These are phyloP conservation scores for Suhomyces terraborum DNA, from an alignment of 1,139 yeast genomes.

Conservation along the genomic window DNA sequence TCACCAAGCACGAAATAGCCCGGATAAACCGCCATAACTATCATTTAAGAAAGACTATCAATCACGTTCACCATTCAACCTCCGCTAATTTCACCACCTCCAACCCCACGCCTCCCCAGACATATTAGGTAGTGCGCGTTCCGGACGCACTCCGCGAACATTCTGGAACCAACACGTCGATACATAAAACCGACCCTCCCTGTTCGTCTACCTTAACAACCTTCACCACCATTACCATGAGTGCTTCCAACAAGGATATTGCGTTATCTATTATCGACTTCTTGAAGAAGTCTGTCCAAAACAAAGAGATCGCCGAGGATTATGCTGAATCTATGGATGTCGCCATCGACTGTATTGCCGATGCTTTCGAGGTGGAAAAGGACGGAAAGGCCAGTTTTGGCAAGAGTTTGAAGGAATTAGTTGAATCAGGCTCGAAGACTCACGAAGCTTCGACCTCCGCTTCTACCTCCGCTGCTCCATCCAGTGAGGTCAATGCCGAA, in stretches of 20 bases:
- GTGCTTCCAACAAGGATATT: conserved; percentile 58
- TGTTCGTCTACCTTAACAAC: not conserved
- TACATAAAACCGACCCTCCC: conserved; percentile 3
- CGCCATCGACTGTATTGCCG: conserved; percentile 89
- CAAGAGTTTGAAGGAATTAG: conserved; percentile 49
- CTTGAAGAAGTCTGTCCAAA: conserved; percentile 59
- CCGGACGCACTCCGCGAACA: conserved; percentile 11
- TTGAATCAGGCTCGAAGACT: conserved; percentile 27
- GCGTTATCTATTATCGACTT: conserved; percentile 78
- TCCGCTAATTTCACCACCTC: not conserved
- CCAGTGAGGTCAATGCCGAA: conserved; percentile 48
- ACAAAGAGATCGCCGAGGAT: conserved; percentile 73
- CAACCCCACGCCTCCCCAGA: not conserved
- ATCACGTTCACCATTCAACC: conserved; percentile 1
- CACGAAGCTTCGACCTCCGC: conserved; percentile 22
- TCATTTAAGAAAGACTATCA: conserved; percentile 4
- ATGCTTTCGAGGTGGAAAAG: conserved; percentile 73
- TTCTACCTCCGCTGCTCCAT: conserved; percentile 24
- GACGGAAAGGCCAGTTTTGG: conserved; percentile 48
- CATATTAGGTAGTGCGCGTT: conserved; percentile 12
- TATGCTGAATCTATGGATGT: conserved; percentile 91
- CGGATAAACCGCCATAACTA: conserved; percentile 9
- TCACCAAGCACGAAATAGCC: conserved; percentile 21
- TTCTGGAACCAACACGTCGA: conserved; percentile 13
- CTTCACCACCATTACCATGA: conserved; percentile 18